Base-by-base conservation (phyloP, 116 monocot genomes). In the Zostera marina region DNA sequence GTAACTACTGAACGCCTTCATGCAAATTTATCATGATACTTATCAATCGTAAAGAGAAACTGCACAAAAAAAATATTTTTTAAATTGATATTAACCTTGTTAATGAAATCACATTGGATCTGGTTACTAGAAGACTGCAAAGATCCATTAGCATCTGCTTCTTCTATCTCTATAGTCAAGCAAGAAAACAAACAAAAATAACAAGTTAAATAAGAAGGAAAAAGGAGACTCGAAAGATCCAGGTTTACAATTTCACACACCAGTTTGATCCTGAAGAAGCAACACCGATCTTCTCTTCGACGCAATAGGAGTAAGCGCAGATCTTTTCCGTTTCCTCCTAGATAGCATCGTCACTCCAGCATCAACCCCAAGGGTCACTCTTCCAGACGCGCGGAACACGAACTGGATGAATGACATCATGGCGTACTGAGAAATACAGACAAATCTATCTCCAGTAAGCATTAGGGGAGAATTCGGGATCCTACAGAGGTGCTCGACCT, bases 401-500 rank as follows among this genome's bases (percentile, higher is more conserved):
- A 39, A 39, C 14, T 38, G 38, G 39, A 56, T n/a, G 38, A 56
- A 38, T 6, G 56, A 38, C 56, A 56, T 38, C 39, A 61, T 2
- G 14, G 68, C 84, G 8, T 42, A 16, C 32, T 58, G 56, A 1
- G 84, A 87, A 22, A 63, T 41, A 7, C 65, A 66, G 39, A 82
- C 70, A 25, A 73, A 56, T 7, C 74, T 63, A 12, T 54, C 76
- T 0, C 47, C 62, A 1, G 69, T 57, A 11, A 82, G 59, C 3
- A 10, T 54, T 21, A 81, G 62, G 8, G 84, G 84, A 11, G 94
- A 88, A 52, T 69, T 64, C 17, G 74, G 75, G 56, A 82, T 77
- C 69, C 53, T 56, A 56, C 81, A 85, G 15, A 88, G 70, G 16
- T 64, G 59, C 56, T 72, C 75, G 17, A 85, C 71, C 19, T 74